These are phyloP conservation scores for Rhynchospora breviuscula DNA, from an alignment of 176 grass and related monocot genomes.

Conservation along the genomic window DNA sequence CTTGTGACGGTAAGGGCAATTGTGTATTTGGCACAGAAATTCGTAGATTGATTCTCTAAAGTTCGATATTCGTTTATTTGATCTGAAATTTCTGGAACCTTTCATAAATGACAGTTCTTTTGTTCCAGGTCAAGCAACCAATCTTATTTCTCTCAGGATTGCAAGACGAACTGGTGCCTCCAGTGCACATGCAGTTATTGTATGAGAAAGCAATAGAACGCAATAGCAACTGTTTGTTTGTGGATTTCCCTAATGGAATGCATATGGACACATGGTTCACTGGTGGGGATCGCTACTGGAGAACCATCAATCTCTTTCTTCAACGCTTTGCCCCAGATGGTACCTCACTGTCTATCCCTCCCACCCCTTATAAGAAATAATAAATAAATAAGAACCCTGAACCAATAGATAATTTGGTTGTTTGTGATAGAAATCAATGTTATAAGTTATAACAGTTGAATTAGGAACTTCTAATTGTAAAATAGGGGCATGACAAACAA, in stretches of 20 bases:
- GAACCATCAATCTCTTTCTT: constrained; percentile 77
- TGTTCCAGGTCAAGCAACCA: constrained; percentile 66
- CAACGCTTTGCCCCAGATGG: constrained; percentile 52
- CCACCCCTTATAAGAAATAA: background rate
- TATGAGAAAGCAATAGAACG: constrained; percentile 58
- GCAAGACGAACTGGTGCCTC: constrained; percentile 91
- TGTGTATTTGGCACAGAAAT: background rate
- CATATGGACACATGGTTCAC: constrained; percentile 98
- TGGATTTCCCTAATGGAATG: constrained; percentile 96
- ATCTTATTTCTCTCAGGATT: constrained; percentile 95
- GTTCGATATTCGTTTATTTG: background rate
- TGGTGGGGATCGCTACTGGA: constrained; percentile 92
- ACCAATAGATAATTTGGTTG: background rate
- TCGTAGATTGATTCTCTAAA: constrained; percentile 11
- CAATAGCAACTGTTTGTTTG: constrained; percentile 65
- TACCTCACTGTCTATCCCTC: constrained; percentile 23
- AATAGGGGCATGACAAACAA: background rate
- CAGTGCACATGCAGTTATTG: constrained; percentile 74
- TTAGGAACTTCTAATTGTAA: background rate
- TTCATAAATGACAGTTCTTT: constrained; percentile 3
- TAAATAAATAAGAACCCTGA: background rate
- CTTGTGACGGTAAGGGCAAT: background rate
- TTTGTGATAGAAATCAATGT: background rate
- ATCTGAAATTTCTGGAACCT: constrained; percentile 6
- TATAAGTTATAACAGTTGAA: background rate